Evolutionary conservation across 1,139 yeast genomes (phyloP).

Genomic region (Blastobotrys elegans): DNA sequence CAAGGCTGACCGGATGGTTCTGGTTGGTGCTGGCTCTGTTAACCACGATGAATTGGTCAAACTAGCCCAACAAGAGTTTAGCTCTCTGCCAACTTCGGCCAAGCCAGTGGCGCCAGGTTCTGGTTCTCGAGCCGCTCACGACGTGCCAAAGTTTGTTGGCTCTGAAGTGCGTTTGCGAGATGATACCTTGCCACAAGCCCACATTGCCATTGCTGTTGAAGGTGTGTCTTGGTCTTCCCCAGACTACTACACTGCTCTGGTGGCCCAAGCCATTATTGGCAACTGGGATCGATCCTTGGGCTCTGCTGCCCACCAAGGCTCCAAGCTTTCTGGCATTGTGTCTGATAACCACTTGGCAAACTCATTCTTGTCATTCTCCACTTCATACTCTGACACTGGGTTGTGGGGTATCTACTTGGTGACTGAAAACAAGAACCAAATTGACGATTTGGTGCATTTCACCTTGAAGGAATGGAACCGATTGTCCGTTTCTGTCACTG

Average conservation of each 20-base stretch:
- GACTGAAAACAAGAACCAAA: constrained; percentile 63
- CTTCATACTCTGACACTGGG: constrained; percentile 96
- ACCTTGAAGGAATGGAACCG: constrained; percentile 86
- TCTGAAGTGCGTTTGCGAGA: constrained; percentile 85
- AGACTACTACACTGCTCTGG: constrained; percentile 91
- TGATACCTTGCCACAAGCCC: constrained; percentile 78
- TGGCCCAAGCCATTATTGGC: constrained; percentile 94
- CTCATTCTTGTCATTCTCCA: constrained; percentile 92
- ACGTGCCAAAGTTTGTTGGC: constrained; percentile 74
- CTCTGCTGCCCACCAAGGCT: constrained; percentile 79
- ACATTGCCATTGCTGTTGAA: constrained; percentile 92
- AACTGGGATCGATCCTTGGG: constrained; percentile 96
- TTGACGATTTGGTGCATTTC: constrained; percentile 66
- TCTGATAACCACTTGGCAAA: constrained; percentile 80
- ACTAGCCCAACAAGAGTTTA: constrained; percentile 71
- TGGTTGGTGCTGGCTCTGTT: constrained; percentile 93
- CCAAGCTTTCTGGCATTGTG: constrained; percentile 74
- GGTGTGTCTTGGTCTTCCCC: constrained; percentile 98
- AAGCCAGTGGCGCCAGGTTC: constrained; percentile 67
- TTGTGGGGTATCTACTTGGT: constrained; percentile 95
- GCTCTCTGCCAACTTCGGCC: constrained; percentile 64
- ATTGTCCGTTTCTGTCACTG: constrained; percentile 72
- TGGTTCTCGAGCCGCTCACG: constrained; percentile 51
- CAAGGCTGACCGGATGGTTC: constrained; percentile 95
- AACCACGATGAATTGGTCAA: constrained; percentile 78